Base-by-base conservation (phyloP, 306 rosid genomes). In the Vigna mungo region DNA sequence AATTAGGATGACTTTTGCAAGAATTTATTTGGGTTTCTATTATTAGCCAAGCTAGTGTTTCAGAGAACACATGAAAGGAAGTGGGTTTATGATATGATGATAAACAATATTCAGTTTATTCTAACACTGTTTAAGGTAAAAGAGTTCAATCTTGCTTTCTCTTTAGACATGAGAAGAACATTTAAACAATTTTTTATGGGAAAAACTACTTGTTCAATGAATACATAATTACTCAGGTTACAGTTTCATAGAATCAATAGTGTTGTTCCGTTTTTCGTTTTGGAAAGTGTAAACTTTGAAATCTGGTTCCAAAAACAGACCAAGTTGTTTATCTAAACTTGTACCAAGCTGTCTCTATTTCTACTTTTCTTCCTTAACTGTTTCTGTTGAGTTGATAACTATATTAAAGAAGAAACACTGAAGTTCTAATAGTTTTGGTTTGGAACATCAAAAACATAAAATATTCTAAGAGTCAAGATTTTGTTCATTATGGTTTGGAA, bases 381-480 rank as follows among this genome's bases (percentile, higher is more conserved):
- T 68, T 67, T 7, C 8, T 41, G 41, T n/a, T 52, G 66, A 43
- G 52, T 4, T 36, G 13, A 17, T 8, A 21, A 21, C 7, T 53
- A n/a, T n/a, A 20, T 6, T 27, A 5, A 76, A 54, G 23, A 36
- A 46, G 37, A 16, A 44, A 12, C 20, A 2, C 18, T 14, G 15
- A 6, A 48, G 46, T 36, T 15, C 14, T 2, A 37, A 34, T 17
- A 9, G 2, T 18, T 65, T 11, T 39, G 16, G 32, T 65, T 63
- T 34, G 69, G 5, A 63, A 63, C 67, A 60, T 60, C 12, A 60
- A 58, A 58, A 13, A 13, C 67, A 32, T 16, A 30, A 59, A 14
- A 30, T 60, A 60, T 6, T 60, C 0, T n/a, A n/a, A 15, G 69
- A 62, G 46, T 27, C 13, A 62, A 62, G 46, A 62, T 56, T 61